phyloP scores from a whole-genome alignment of 148 eudicot species.

The Diospyros kaki region DNA sequence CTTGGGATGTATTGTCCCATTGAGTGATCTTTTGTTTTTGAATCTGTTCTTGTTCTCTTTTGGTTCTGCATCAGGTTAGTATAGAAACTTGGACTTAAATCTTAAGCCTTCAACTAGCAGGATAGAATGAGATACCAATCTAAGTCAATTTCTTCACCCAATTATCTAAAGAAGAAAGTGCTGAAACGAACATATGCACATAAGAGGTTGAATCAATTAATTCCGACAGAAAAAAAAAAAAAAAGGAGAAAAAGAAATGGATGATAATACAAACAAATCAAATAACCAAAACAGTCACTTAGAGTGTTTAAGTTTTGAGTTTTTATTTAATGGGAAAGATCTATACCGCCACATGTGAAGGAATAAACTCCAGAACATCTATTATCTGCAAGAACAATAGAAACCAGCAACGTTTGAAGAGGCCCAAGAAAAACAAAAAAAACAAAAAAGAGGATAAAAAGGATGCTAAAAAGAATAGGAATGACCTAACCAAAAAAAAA shows the following conservation, averaged over 20 bases:
- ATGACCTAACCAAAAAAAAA: not conserved
- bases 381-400: conserved; percentile 62
- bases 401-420: conserved; percentile 16
- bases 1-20: no score
- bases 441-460: not conserved
- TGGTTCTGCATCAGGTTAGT: not conserved
- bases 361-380: conserved; percentile 85
- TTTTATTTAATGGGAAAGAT: conserved; percentile 9
- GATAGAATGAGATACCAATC: not conserved
- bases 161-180: not conserved
- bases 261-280: not conserved
- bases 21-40: no score
- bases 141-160: not conserved
- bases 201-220: not conserved
- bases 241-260: not conserved
- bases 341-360: conserved; percentile 92
- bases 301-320: not conserved
- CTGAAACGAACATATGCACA: not conserved
- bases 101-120: not conserved
- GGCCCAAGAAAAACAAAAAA: not conserved
- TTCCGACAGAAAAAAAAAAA: not conserved
- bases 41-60: no score
- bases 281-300: not conserved
- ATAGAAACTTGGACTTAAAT: not conserved
- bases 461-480: conserved; percentile 8